Conservation (phyloP, 2,329 filamentous ascomycete species). For the Periconia macrospinosa region DNA sequence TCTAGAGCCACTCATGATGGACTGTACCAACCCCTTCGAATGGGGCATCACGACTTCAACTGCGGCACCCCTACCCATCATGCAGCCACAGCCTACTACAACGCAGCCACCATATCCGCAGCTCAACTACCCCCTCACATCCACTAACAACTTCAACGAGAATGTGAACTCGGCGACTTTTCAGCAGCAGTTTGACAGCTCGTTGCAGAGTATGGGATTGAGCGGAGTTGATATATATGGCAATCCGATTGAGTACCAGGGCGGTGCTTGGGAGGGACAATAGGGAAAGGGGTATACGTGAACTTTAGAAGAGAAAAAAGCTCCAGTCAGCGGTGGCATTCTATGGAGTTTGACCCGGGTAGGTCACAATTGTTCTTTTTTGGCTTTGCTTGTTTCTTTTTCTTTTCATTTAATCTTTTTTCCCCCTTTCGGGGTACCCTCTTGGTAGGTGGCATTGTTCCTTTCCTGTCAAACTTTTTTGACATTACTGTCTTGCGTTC, state of each 20-base stretch:
- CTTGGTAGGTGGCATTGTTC: no score
- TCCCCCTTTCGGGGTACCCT: no score
- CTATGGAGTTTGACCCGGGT: no score
- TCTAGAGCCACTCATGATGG: slow-evolving; percentile 13
- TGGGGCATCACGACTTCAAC: not conserved
- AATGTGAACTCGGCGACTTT: not conserved
- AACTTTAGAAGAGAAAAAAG: no score
- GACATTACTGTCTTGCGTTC: no score
- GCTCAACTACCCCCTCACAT: slow-evolving; percentile 3
- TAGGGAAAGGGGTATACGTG: not conserved
- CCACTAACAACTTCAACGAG: not conserved
- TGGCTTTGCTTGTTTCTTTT: no score
- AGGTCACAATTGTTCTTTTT: no score
- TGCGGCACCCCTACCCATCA: not conserved
- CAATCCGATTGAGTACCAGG: slow-evolving; percentile 7
- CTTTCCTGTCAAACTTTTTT: no score
- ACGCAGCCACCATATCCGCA: slow-evolving; percentile 1
- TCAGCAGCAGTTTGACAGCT: not conserved
- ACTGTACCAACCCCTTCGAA: slow-evolving; percentile 7
- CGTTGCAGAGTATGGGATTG: not conserved
- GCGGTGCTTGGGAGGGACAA: slow-evolving; percentile 1
- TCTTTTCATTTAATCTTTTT: no score
- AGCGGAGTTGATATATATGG: slow-evolving; percentile 4
- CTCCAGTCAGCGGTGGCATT: no score
- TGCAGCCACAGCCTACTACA: not conserved